Conservation (phyloP, 2,329 filamentous ascomycete species). For the Fusarium musae region DNA sequence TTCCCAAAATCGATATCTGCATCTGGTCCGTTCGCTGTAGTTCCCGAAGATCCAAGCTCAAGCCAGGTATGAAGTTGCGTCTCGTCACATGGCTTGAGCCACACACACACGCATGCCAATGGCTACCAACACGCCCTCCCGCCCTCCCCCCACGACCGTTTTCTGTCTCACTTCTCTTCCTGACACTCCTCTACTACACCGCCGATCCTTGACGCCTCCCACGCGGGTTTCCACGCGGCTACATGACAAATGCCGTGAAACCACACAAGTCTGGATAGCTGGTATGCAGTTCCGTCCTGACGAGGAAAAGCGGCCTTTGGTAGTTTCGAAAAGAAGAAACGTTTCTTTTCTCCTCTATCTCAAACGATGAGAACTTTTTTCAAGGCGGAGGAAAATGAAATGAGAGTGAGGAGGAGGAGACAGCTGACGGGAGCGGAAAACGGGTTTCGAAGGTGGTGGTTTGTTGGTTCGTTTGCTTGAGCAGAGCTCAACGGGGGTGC, state of each 20-base stretch:
- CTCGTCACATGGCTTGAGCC: neutral
- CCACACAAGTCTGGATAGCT: slow-evolving; percentile 19
- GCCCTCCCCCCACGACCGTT: slow-evolving; percentile 8
- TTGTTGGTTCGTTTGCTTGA: neutral
- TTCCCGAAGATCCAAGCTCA: neutral
- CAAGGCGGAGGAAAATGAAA: neutral
- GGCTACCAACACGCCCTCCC: neutral
- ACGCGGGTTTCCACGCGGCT: slow-evolving; percentile 21
- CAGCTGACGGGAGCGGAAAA: slow-evolving; percentile 19
- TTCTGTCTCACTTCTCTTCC: neutral
- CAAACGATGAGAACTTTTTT: slow-evolving; percentile 4
- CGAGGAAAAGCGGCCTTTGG: slow-evolving; percentile 15
- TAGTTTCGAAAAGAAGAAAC: neutral
- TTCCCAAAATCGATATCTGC: slow-evolving; percentile 9
- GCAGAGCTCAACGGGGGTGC: neutral
- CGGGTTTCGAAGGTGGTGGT: neutral
- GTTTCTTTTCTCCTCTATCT: neutral
- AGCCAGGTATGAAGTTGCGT: neutral
- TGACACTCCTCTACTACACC: neutral
- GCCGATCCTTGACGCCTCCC: slow-evolving; percentile 2
- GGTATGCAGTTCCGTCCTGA: slow-evolving; percentile 30
- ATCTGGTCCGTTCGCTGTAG: neutral
- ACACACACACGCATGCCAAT: neutral
- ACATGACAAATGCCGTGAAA: slow-evolving; percentile 16
- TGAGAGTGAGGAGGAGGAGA: neutral